Evolutionary conservation across 371 early-diverging fungal genomes (phyloP).

Genomic region (Haplosporangium sp.): DNA sequence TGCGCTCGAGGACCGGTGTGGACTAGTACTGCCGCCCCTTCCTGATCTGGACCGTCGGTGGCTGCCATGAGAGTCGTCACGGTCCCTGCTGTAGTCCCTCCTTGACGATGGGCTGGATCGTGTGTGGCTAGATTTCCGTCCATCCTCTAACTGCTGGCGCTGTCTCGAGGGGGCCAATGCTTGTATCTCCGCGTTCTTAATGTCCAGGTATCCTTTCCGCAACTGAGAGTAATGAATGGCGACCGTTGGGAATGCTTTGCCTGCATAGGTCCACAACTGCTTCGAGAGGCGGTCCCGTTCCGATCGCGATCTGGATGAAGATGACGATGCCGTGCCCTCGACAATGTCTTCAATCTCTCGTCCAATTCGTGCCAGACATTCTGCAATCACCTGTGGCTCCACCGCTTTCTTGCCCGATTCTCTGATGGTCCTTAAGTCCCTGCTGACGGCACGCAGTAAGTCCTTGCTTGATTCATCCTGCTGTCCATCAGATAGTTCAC

Average conservation of each 20-base stretch:
- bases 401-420: conserved; percentile 52
- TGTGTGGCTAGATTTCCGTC: conserved; percentile 25
- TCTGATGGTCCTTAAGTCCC: conserved; percentile 44
- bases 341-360: conserved; percentile 48
- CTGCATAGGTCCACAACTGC: conserved; percentile 54
- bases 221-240: conserved; percentile 49
- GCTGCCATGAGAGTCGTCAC: conserved; percentile 27
- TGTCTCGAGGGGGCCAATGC: conserved; percentile 13
- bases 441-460: conserved; percentile 35
- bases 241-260: conserved; percentile 50
- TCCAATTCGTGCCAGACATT: conserved; percentile 46
- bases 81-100: conserved; percentile 32
- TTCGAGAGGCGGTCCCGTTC: conserved; percentile 49
- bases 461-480: conserved; percentile 45
- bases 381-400: conserved; percentile 50
- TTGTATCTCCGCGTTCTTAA: conserved; percentile 42
- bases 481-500: conserved; percentile 23
- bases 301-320: conserved; percentile 27
- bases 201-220: conserved; percentile 47
- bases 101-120: conserved; percentile 40
- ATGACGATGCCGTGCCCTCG: conserved; percentile 22
- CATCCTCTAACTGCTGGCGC: conserved; percentile 25
- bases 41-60: conserved; percentile 39
- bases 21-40: conserved; percentile 37
- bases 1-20: conserved; percentile 27